phyloP scores from a whole-genome alignment of 768 basidiomycete genomes.

The Kwoniella europaea region DNA sequence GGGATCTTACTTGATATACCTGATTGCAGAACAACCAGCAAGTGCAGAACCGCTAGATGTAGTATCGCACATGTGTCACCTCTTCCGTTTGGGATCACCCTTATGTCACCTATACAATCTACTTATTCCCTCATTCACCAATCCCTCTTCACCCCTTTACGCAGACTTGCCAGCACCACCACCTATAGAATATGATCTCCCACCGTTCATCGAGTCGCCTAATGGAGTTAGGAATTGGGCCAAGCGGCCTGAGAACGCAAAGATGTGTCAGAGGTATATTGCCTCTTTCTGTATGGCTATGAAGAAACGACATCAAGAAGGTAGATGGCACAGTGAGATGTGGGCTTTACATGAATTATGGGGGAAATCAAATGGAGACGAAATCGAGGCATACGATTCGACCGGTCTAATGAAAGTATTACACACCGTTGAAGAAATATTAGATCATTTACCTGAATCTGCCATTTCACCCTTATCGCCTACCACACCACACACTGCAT shows the following conservation, averaged over 20 bases:
- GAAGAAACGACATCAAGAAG: conserved; percentile 67
- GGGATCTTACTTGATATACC: conserved; percentile 8
- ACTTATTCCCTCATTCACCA: conserved; percentile 62
- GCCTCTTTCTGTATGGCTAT: conserved; percentile 90
- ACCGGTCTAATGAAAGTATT: conserved; percentile 78
- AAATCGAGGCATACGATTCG: conserved; percentile 81
- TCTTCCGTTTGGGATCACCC: conserved; percentile 88
- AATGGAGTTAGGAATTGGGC: conserved; percentile 54
- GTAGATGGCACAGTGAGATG: conserved; percentile 71
- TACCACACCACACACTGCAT: conserved; percentile 46
- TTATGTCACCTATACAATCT: conserved; percentile 97
- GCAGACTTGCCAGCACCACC: conserved; percentile 28
- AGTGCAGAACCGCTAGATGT: conserved; percentile 66
- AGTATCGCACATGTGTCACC: conserved; percentile 91
- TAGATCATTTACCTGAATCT: conserved; percentile 54
- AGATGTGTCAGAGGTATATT: conserved; percentile 85
- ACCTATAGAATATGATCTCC: conserved; percentile 50
- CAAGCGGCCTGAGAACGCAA: conserved; percentile 68
- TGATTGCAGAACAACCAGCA: conserved; percentile 41
- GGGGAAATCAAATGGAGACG: conserved; percentile 69
- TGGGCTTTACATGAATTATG: conserved; percentile 92
- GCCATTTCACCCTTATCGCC: conserved; percentile 59
- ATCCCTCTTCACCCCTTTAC: conserved; percentile 36
- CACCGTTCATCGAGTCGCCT: conserved; percentile 43
- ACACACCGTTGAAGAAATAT: conserved; percentile 51